phyloP scores from a whole-genome alignment of 331 rosid species.

The Dryas integrifolia region DNA sequence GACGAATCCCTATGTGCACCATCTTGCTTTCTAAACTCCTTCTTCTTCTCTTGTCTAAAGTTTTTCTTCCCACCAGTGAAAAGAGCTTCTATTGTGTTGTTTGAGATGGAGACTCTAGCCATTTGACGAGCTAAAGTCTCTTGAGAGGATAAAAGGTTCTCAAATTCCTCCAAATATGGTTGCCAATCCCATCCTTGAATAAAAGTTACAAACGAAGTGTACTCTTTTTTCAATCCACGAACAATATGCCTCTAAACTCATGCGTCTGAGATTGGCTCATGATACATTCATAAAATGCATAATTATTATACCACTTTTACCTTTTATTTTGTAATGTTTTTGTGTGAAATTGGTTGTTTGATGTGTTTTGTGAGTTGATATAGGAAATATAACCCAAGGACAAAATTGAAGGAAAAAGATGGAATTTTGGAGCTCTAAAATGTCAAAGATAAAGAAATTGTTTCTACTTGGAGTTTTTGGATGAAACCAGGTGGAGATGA shows the following conservation, averaged over 20 bases:
- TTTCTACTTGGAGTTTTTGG: no score
- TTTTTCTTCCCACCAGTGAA: not conserved
- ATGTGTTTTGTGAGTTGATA: no score
- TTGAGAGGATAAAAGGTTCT: conserved; percentile 3
- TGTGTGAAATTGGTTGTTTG: no score
- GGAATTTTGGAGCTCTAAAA: no score
- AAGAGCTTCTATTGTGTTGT: not conserved
- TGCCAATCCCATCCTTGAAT: not conserved
- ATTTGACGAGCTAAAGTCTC: not conserved
- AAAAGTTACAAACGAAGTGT: not conserved
- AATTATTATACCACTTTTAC: no score
- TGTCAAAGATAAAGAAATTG: no score
- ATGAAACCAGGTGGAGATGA: no score
- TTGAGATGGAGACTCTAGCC: not conserved
- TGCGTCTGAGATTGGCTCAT: not conserved
- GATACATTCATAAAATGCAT: no score
- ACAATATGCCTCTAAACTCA: not conserved
- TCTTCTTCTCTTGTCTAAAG: not conserved
- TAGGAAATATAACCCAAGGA: no score
- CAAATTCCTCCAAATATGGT: conserved; percentile 9
- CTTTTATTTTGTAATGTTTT: no score
- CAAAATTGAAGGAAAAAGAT: no score
- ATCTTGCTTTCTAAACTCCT: not conserved
- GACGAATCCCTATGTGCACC: not conserved
- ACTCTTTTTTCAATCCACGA: not conserved